Base-by-base conservation (phyloP, 1,284 basidiomycete species). In the Fomitopsis palustris region DNA sequence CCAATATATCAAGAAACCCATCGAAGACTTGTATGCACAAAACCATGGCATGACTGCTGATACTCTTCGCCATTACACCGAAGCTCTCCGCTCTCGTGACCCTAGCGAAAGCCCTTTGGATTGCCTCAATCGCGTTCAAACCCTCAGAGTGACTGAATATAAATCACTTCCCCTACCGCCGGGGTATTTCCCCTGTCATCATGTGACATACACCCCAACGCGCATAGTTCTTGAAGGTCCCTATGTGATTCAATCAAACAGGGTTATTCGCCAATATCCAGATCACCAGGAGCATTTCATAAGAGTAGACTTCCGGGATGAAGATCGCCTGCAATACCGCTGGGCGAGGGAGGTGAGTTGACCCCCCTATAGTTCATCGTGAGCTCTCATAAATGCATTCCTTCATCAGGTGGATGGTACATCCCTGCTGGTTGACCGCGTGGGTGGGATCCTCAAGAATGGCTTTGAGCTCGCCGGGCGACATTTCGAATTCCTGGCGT, bases 281-380 rank as follows among this genome's bases (percentile, higher is more conserved):
- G 81, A 81, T n/a, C 76, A 80, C 59, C 78, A 86, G 56, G 79
- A 87, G 29, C 74, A 83, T 64, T 93, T 93, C 68, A 69, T 93
- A 31, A 84, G 91, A 16, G 89, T 93, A 21, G 83, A 90, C 62
- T 92, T 93, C 66, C 81, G 84, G 9, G 91, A 93, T 54, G 91
- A 93, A 73, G 87, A 92, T 68, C 79, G 81, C 35, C 74, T 87
- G 19, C 78, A 83, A 55, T 88, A 88, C 63, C 78, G 85, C 23
- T 90, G 86, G 85, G 81, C 82, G 60, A 76, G 81, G 14, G 81
- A 82, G 56, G 83, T 70, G 23, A 14, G 61, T 3, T 10, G 27
- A 23, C 21, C 12, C 7, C 9, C n/a, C 31, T 27, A 16, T 21
- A 19, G 2, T 29, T 7, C n/a, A 8, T 12, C 4, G 4, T 27